Conservation (phyloP, 371 early-diverging fungal genomes). For the Mortierella sp. region DNA sequence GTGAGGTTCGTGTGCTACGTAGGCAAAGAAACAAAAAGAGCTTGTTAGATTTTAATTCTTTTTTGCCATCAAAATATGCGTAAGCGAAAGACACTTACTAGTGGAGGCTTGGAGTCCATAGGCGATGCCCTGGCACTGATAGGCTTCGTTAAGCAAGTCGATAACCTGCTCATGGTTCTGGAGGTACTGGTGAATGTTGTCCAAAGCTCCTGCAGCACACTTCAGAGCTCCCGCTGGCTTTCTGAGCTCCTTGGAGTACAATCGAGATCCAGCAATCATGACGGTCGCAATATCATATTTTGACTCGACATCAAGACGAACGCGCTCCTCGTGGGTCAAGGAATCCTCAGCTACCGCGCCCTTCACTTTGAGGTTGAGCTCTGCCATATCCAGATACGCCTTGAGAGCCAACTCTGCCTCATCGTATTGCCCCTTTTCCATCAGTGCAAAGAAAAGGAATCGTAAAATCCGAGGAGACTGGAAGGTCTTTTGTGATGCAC, state of each 20-base stretch:
- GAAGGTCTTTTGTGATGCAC: conserved; percentile 76
- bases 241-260: conserved; percentile 65
- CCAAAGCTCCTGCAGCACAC: conserved; percentile 63
- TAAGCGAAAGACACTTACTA: conserved; percentile 53
- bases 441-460: conserved; percentile 71
- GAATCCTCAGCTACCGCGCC: conserved; percentile 16
- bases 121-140: conserved; percentile 72
- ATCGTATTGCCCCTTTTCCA: conserved; percentile 77
- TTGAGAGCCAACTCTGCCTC: conserved; percentile 80
- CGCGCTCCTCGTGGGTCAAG: conserved; percentile 38
- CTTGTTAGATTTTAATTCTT: not conserved
- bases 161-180: conserved; percentile 39
- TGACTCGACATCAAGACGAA: conserved; percentile 49
- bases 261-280: conserved; percentile 62
- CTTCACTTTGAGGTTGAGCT: conserved; percentile 47
- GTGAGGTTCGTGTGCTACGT: conserved; percentile 74
- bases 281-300: conserved; percentile 60
- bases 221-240: conserved; percentile 64
- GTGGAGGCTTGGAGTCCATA: conserved; percentile 76
- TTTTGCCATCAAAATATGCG: not conserved
- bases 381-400: conserved; percentile 73
- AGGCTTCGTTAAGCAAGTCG: conserved; percentile 59
- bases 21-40: not conserved
- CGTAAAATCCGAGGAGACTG: conserved; percentile 82
- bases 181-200: conserved; percentile 47